These are phyloP conservation scores for Penicillium dipodomyicola DNA, from an alignment of 495 filamentous ascomycete species.

Conservation along the genomic window DNA sequence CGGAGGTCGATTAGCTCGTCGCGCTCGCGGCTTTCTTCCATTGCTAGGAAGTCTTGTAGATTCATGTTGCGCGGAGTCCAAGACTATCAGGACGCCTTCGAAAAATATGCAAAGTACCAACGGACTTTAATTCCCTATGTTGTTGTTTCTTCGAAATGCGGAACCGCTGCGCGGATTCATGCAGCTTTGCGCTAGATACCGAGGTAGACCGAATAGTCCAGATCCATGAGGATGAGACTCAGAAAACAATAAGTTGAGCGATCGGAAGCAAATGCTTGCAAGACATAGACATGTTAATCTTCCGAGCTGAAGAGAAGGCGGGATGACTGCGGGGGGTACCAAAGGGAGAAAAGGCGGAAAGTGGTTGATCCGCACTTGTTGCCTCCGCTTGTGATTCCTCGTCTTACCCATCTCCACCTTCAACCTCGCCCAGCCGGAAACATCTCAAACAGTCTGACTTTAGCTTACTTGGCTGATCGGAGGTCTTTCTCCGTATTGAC, in stretches of 20 bases:
- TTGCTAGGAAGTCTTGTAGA: conserved; percentile 35
- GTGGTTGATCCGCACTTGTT: conserved; percentile 24
- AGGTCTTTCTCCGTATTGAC: conserved; percentile 10
- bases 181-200: conserved; percentile 23
- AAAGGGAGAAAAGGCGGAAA: conserved; percentile 23
- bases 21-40: conserved; percentile 32
- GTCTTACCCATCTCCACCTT: conserved; percentile 12
- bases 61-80: conserved; percentile 23
- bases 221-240: conserved; percentile 26
- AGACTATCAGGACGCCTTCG: not conserved
- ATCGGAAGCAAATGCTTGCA: conserved; percentile 2
- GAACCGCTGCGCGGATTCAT: conserved; percentile 17
- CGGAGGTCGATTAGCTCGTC: conserved; percentile 59
- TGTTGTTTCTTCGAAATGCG: conserved; percentile 6
- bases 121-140: conserved; percentile 3
- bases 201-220: conserved; percentile 20
- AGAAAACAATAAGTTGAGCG: not conserved
- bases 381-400: conserved; percentile 14
- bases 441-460: not conserved
- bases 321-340: conserved; percentile 18
- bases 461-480: conserved; percentile 8
- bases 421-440: not conserved
- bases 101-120: not conserved
- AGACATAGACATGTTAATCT: not conserved
- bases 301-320: conserved; percentile 3